Conservation (phyloP, 2,329 filamentous ascomycete species). For the Alternaria longipes region DNA sequence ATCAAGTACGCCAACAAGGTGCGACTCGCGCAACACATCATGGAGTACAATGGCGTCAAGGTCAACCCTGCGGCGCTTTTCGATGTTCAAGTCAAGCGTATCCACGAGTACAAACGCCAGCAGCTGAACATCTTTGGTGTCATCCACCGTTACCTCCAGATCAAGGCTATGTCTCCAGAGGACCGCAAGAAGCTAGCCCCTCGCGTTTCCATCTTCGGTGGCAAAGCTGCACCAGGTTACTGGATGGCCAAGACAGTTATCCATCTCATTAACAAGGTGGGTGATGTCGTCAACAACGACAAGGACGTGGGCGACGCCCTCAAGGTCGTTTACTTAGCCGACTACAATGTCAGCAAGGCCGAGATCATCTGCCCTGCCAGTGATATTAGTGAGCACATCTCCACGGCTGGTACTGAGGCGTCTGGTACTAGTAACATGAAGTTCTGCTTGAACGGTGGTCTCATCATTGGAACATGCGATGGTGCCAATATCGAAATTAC, state of each 20-base stretch:
- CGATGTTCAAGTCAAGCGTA: conserved; percentile 98
- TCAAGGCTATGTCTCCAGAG: conserved; percentile 85
- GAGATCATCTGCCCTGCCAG: conserved; percentile 95
- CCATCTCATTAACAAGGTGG: conserved; percentile 93
- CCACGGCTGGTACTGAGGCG: conserved; percentile 91
- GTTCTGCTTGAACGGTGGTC: conserved; percentile 94
- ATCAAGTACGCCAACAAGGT: conserved; percentile 98
- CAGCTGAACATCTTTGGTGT: conserved; percentile 99
- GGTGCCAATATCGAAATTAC: conserved; percentile 99
- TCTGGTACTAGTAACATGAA: conserved; percentile 98
- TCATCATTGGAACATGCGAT: conserved; percentile 98
- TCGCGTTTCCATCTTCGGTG: conserved; percentile 94
- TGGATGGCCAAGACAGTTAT: conserved; percentile 99
- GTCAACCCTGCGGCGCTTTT: conserved; percentile 92
- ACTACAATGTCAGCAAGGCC: conserved; percentile 99
- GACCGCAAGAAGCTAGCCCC: conserved; percentile 87
- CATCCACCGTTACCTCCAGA: conserved; percentile 88
- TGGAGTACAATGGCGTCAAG: conserved; percentile 77
- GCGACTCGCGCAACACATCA: conserved; percentile 89
- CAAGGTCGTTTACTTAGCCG: conserved; percentile 96
- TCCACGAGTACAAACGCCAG: conserved; percentile 99
- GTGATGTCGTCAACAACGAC: conserved; percentile 89
- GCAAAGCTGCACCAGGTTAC: conserved; percentile 96
- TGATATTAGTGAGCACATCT: conserved; percentile 98
- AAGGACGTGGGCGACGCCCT: conserved; percentile 89